phyloP scores from a whole-genome alignment of 257 asterid species.

The Fraxinus anomala region DNA sequence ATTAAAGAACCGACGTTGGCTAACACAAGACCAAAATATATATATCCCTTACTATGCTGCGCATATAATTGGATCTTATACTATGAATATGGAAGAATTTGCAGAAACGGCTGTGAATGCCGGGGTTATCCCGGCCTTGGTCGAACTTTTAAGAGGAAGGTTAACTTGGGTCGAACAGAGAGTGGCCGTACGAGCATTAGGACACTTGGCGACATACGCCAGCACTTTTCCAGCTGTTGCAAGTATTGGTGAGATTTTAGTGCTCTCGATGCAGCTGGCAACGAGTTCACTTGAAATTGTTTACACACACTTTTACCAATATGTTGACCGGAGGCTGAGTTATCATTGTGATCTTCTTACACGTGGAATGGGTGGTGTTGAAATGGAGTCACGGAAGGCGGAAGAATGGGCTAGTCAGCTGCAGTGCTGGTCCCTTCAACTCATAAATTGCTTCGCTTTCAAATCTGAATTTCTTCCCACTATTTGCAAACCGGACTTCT shows the following conservation, averaged over 20 bases:
- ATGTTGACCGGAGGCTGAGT: constrained; percentile 75
- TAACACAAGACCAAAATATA: constrained; percentile 90
- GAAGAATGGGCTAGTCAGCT: constrained; percentile 99
- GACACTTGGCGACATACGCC: constrained; percentile 88
- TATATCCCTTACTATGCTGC: constrained; percentile 98
- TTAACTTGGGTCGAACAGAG: constrained; percentile 98
- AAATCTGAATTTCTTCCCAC: constrained; percentile 81
- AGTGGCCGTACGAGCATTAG: constrained; percentile 95
- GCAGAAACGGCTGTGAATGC: constrained; percentile 81
- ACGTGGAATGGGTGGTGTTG: constrained; percentile 99
- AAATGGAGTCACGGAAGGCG: constrained; percentile 97
- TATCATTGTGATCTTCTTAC: constrained; percentile 98
- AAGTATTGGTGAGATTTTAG: constrained; percentile 81
- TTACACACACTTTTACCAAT: constrained; percentile 90
- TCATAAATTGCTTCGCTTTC: constrained; percentile 93
- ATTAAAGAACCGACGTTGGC: constrained; percentile 92
- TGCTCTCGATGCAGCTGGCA: constrained; percentile 89
- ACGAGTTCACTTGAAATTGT: constrained; percentile 90
- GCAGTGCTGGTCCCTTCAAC: constrained; percentile 98
- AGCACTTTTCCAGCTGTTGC: constrained; percentile 72
- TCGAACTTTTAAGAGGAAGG: constrained; percentile 89
- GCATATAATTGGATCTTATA: constrained; percentile 91
- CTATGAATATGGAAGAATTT: constrained; percentile 95
- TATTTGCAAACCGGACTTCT: constrained; percentile 77
- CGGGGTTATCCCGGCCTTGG: constrained; percentile 81